These are phyloP conservation scores for Vitis hybrid DNA, from an alignment of 177 flowering plant species.

Conservation along the genomic window DNA sequence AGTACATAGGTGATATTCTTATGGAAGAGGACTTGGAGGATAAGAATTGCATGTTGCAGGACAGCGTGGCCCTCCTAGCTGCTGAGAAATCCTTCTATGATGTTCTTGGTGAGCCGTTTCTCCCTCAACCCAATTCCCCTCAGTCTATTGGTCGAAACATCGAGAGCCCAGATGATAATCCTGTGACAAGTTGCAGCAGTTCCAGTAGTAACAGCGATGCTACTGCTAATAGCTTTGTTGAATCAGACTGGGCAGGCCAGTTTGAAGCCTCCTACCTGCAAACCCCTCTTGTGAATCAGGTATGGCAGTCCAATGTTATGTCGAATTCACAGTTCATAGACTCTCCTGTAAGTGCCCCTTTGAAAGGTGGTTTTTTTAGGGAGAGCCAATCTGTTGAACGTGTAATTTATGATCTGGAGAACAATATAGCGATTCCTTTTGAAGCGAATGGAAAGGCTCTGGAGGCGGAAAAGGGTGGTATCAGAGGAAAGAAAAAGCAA, in stretches of 20 bases:
- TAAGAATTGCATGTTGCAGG: slow-evolving; percentile 33
- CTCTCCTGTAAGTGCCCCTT: slow-evolving; percentile 1
- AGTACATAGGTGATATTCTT: slow-evolving; percentile 35
- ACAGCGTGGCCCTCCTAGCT: slow-evolving; percentile 43
- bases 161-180: slow-evolving; percentile 6
- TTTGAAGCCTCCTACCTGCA: background rate
- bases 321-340: background rate
- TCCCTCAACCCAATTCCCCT: slow-evolving; percentile 7
- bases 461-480: background rate
- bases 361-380: background rate
- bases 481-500: slow-evolving; percentile 20
- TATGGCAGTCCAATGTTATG: background rate
- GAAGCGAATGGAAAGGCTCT: background rate
- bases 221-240: background rate
- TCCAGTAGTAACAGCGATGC: background rate
- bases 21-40: slow-evolving; percentile 43
- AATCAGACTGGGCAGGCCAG: slow-evolving; percentile 2
- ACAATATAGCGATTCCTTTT: background rate
- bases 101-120: slow-evolving; percentile 23
- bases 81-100: slow-evolving; percentile 56
- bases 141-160: background rate
- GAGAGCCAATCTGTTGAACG: background rate
- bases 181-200: background rate
- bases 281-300: background rate
- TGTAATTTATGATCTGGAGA: background rate